Base-by-base conservation (phyloP, 495 filamentous ascomycete genomes). In the Mytilinidion resinicola region DNA sequence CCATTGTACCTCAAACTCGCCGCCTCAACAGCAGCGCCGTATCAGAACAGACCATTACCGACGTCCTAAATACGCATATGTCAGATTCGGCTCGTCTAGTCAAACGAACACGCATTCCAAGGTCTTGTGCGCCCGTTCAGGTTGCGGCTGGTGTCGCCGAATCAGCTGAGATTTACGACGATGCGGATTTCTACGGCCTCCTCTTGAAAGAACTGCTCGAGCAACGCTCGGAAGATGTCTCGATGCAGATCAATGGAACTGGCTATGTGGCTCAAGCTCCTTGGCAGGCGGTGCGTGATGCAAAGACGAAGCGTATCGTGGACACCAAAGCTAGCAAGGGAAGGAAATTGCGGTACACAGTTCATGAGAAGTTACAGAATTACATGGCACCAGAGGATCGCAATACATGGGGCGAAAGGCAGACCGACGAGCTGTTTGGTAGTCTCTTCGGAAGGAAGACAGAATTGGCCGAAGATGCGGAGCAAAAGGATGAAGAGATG, bases 251-350 rank as follows among this genome's bases (percentile, higher is more conserved):
- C 39, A 76, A 72, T 59, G 61, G 50, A 25, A 52, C 50, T 25
- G 76, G 64, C 9, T 68, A 66, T 10, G 55, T 71, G 14, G 64
- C 60, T n/a, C 66, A 65, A 65, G 62, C 67, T 65, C 68, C 82
- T 81, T 15, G 88, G 87, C 47, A 85, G 84, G 69, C 86, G 85
- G 70, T 58, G 8, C 60, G 69, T 3, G 89, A 91, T 64, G 87
- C 86, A 50, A 93, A 91, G 70, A 82, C 83, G 17, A 85, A 86
- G 73, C 87, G 89, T 62, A 78, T 83, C 36, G 85, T 97, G 15
- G 93, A 98, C 73, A 90, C 90, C 14, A 92, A 90, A 63, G 95
- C 95, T 10, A 95, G 90, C 65, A 97, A 97, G 74, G 93, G 93
- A 5, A 77, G 93, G 51, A 98, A 96, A 74, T 80, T 98, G 82